Evolutionary conservation across 768 basidiomycete genomes (phyloP).

Genomic region (Suillus luteus): DNA sequence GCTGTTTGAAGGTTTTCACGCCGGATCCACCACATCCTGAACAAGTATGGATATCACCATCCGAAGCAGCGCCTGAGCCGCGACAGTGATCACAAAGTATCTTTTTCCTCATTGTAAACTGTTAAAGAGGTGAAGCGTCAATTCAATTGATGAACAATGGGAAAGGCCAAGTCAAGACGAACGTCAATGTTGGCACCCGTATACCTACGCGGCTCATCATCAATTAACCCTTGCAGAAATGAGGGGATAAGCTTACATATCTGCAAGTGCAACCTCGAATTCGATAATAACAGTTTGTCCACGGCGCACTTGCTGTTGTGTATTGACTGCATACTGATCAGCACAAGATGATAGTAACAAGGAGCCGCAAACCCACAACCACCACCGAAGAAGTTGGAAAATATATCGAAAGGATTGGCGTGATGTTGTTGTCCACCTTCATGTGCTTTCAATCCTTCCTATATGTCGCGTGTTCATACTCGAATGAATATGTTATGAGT

Average conservation of each 20-base stretch:
- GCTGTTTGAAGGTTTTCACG: slow-evolving; percentile 83
- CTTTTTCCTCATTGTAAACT: slow-evolving; percentile 93
- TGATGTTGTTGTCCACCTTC: slow-evolving; percentile 79
- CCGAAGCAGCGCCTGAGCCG: slow-evolving; percentile 91
- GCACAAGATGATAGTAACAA: not conserved
- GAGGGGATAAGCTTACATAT: slow-evolving; percentile 56
- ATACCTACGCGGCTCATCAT: slow-evolving; percentile 52
- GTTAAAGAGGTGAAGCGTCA: slow-evolving; percentile 15
- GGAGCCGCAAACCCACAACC: slow-evolving; percentile 54
- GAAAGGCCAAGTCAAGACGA: slow-evolving; percentile 22
- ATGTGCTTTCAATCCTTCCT: slow-evolving; percentile 91
- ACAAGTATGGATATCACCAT: slow-evolving; percentile 87
- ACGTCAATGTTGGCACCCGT: slow-evolving; percentile 85
- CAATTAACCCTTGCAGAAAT: slow-evolving; percentile 12
- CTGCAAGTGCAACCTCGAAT: slow-evolving; percentile 84
- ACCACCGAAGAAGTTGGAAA: slow-evolving; percentile 88
- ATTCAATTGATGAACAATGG: not conserved
- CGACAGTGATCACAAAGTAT: slow-evolving; percentile 97
- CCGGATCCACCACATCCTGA: slow-evolving; percentile 82
- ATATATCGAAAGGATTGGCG: slow-evolving; percentile 92
- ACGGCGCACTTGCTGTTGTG: slow-evolving; percentile 65
- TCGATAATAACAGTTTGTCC: slow-evolving; percentile 79
- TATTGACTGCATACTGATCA: slow-evolving; percentile 32
- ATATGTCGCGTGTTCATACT: slow-evolving; percentile 15
- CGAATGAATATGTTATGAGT: slow-evolving; percentile 13